These are phyloP conservation scores for Leucosporidium yakuticum DNA, from an alignment of 768 basidiomycete species.

Conservation along the genomic window DNA sequence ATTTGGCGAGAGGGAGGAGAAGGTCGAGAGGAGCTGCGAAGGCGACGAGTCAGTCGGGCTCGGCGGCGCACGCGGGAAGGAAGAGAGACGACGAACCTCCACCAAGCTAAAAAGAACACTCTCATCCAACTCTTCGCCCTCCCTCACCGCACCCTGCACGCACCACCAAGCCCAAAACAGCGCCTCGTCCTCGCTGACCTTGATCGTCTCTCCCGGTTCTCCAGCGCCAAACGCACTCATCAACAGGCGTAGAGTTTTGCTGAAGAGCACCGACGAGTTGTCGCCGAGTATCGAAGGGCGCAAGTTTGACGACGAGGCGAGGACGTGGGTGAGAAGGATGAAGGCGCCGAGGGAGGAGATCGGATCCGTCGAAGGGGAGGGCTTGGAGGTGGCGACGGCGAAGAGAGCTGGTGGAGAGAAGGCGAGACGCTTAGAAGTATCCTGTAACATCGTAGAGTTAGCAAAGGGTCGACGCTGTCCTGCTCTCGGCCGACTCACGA, in stretches of 20 bases:
- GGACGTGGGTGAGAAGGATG: constrained; percentile 7
- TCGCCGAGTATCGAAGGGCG: not conserved
- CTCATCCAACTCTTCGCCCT: not conserved
- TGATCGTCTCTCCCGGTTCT: not conserved
- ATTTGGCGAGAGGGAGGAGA: constrained; percentile 11
- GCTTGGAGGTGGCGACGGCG: not conserved
- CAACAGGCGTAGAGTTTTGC: not conserved
- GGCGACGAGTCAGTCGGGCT: not conserved
- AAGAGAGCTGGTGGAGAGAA: not conserved
- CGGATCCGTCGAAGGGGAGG: not conserved
- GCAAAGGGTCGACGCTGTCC: no score
- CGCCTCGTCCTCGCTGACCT: constrained; percentile 6
- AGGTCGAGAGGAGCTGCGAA: not conserved
- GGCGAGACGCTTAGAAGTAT: not conserved
- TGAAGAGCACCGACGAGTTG: not conserved
- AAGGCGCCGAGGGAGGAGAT: constrained; percentile 10
- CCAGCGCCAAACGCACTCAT: not conserved
- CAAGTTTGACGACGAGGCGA: not conserved
- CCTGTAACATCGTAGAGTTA: not conserved
- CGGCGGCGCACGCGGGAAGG: not conserved
- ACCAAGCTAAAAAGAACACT: not conserved
- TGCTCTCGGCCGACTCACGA: not conserved
- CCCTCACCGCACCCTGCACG: not conserved
- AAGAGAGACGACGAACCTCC: not conserved
- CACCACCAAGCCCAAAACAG: constrained; percentile 23